Conservation (phyloP, 2,329 filamentous ascomycete species). For the Metarhizium humberi region DNA sequence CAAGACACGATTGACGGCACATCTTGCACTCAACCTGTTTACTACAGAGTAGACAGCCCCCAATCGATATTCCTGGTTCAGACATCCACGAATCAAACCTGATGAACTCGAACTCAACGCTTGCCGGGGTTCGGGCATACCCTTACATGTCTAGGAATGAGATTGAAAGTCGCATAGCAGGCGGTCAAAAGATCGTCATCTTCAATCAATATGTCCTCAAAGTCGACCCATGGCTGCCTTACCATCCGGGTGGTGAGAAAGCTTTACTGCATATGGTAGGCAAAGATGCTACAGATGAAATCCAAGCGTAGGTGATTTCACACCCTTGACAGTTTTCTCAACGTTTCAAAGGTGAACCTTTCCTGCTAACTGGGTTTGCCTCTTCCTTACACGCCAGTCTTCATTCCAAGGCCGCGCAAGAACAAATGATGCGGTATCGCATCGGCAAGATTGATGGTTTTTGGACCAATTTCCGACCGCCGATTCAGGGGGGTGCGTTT, state of each 20-base stretch:
- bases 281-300: slow-evolving; percentile 87
- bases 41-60: no score
- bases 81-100: not conserved
- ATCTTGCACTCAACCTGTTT: no score
- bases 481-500: slow-evolving; percentile 83
- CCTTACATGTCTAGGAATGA: slow-evolving; percentile 29
- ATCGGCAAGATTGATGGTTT: slow-evolving; percentile 72
- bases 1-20: no score
- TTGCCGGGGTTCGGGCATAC: slow-evolving; percentile 11
- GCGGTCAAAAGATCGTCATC: slow-evolving; percentile 72
- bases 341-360: not conserved
- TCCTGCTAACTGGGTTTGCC: not conserved
- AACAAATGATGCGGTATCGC: slow-evolving; percentile 71
- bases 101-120: not conserved
- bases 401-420: slow-evolving; percentile 69
- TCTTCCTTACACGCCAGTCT: slow-evolving; percentile 42
- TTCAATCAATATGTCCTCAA: slow-evolving; percentile 74
- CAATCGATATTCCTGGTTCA: no score
- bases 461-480: slow-evolving; percentile 84
- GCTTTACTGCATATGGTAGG: slow-evolving; percentile 90
- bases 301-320: slow-evolving; percentile 60
- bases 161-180: slow-evolving; percentile 68
- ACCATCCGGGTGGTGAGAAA: slow-evolving; percentile 87
- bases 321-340: slow-evolving; percentile 11
- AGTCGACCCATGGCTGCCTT: slow-evolving; percentile 79